Evolutionary conservation across 1,284 basidiomycete species (phyloP), one percentile per base, ranked within the genome.

Genomic region (Vanrija sp.): DNA sequence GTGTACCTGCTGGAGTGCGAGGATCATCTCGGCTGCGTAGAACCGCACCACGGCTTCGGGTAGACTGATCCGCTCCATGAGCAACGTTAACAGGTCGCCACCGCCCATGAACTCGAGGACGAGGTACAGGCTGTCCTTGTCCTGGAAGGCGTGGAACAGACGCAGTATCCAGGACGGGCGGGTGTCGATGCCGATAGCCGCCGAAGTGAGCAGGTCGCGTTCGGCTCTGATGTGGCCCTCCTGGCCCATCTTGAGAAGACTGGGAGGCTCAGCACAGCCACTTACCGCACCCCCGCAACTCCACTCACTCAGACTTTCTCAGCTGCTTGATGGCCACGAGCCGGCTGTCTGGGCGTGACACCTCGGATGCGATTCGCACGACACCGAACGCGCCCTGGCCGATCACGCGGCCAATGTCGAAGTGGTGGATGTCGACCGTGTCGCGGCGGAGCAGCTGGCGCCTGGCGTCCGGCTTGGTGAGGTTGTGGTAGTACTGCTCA

Each of bases 371-470:
- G 50, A 98, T 84, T 19, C 88, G 89, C 6, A 98, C 95, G 46
- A 98, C 93, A 3, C 94, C 95, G 78, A 98, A 98, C 6, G 95
- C 94, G 67, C 93, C 94, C 73, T 96, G 91, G 43, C 95, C 94
- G 69, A 98, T 96, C 46, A 91, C 93, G 80, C 96, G 90, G 63
- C 97, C 83, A 74, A 89, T 89, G 62, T 86, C 82, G 75, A 98
- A 98, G 39, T 87, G 87, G 65, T 85, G 88, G 52, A 85, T 85
- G 67, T 89, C 88, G 43, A 97, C 87, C 71, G 87, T 88, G 47
- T 82, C 82, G 28, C 12, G 48, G 48, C 42, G 40, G n/a, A 25
- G 48, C 44, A 34, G 9, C 21, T 38, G 34, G 43, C 51, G 44
- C 8, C 46, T 26, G 45, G 59, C 34, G 26, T 61, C 25, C 16